Base-by-base conservation (phyloP, 495 filamentous ascomycete species). In the Cladorrhinum samala region DNA sequence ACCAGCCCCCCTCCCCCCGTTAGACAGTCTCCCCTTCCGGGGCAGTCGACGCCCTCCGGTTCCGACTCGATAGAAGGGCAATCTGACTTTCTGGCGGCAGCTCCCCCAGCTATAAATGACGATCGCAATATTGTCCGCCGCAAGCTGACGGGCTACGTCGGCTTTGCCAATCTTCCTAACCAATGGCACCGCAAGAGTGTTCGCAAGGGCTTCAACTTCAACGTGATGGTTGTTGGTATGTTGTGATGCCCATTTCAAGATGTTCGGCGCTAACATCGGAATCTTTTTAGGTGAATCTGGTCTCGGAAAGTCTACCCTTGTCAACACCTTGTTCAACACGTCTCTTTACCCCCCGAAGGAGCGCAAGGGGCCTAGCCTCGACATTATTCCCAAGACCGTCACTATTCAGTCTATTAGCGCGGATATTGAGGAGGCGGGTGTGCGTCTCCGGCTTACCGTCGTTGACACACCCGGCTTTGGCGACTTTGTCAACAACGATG, bases 131-230 rank as follows among this genome's bases (percentile, higher is more conserved):
- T 98, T 68, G 93, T 98, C 53, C 88, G 94, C 69, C 82, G 94
- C 73, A 98, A 98, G 82, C 74, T 98, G 65, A 97, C 93, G 42
- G 93, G 93, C 55, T 98, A 96, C 65, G 93, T 98, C 63, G 93
- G 93, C 51, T 98, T 98, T 70, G 93, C 93, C 68, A 98, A 98
- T 69, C 77, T 98, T 72, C 93, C 93, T 41, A 98, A 98, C 75
- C 93, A 98, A 74, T 98, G 94, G 94, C 93, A 98, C 79, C 91
- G 93, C 72, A 98, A 98, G 86, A 96, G 91, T 81, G 94, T 98
- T 63, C 87, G 93, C 67, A 98, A 98, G 73, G 93, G 93, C 54
- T 98, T 98, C 84, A 98, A 97, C 81, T 98, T 98, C 81, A 98
- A 98, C 68, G 93, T 97, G 54, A 98, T 98, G 93, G 93, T 98